Base-by-base conservation (phyloP, 306 rosid species). In the Fagus sylvatica region DNA sequence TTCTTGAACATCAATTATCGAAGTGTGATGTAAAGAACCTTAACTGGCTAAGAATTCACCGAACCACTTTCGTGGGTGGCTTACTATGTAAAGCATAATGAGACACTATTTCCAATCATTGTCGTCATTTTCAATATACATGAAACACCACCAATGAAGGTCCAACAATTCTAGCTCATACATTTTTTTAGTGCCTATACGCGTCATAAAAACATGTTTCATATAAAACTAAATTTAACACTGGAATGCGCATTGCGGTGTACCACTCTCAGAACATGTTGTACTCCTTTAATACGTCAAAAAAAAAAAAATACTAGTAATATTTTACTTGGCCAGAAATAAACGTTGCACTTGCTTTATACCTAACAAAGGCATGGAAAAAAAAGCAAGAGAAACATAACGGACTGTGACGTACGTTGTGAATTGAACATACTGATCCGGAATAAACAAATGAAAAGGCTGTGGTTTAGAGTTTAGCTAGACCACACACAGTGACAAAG, bases 81-180 rank as follows among this genome's bases (percentile, higher is more conserved):
- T 43, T 49, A 49, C 78, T 59, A 46, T 72, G 66, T 19, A 32
- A 69, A 66, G 53, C 62, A 16, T n/a, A 10, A 8, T 17, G 4
- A 77, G 19, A 49, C 83, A 68, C 59, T 61, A 76, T 34, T 80
- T 41, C 84, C 72, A 83, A 79, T 68, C 49, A 81, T 80, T 83
- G 76, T 71, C 72, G 83, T 43, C 55, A 61, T 72, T 72, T 62
- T 62, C 66, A 60, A 48, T 48, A 13, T 60, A 34, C 46, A 54
- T 34, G 28, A 22, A 22, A 22, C 28, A 22, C 74, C 68, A 43
- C 69, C 69, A 53, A 37, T 39, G 71, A n/a, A 61, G 34, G 17
- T 61, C 40, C 19, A 33, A 61, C 68, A 1, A 33, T 32, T 40
- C 41, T 33, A 61, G n/a, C 68, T 8, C 36, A 61, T 32, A 32